A percentile compares a stretch with the other conserved stretches of the same genome.
Evolutionary conservation across 768 basidiomycete genomes (phyloP).

Genomic region (Dacryopinax primogenitus): DNA sequence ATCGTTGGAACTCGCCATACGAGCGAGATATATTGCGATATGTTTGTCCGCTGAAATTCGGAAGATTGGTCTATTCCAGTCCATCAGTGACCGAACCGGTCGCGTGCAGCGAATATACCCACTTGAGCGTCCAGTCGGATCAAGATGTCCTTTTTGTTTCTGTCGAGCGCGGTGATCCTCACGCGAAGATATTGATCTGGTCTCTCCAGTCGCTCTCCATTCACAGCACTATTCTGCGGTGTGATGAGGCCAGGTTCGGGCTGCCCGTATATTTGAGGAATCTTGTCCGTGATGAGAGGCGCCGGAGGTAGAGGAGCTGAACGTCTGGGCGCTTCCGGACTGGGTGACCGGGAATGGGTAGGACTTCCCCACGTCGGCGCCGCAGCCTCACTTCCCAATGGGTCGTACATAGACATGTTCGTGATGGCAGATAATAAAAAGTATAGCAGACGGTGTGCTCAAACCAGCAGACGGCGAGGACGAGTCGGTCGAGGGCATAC

Average conservation of each 20-base stretch:
- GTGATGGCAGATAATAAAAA: background rate
- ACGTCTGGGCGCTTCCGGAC: background rate
- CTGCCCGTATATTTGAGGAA: conserved; percentile 77
- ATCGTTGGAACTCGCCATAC: conserved; percentile 86
- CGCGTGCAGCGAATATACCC: conserved; percentile 20
- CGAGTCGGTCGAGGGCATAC: background rate
- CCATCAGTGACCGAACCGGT: background rate
- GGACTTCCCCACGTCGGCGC: background rate
- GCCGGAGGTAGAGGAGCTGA: background rate
- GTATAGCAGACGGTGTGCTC: background rate
- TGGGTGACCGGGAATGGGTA: background rate
- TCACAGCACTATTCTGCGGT: conserved; percentile 51
- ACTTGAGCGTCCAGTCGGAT: conserved; percentile 94
- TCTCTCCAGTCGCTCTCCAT: conserved; percentile 62
- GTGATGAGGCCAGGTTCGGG: conserved; percentile 74
- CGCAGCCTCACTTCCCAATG: background rate
- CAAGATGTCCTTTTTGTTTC: conserved; percentile 89
- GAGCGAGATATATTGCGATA: conserved; percentile 93
- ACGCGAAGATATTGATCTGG: conserved; percentile 76
- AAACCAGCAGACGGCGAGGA: background rate
- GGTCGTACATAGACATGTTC: conserved; percentile 3
- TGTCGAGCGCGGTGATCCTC: conserved; percentile 78
- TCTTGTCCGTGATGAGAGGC: conserved; percentile 28
- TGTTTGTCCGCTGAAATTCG: conserved; percentile 75
- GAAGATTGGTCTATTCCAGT: conserved; percentile 65